A percentile compares a stretch with the other conserved stretches of the same genome.
These are phyloP conservation scores for Microascus cirrosus DNA, from an alignment of 2,329 filamentous ascomycete genomes.

Conservation along the genomic window DNA sequence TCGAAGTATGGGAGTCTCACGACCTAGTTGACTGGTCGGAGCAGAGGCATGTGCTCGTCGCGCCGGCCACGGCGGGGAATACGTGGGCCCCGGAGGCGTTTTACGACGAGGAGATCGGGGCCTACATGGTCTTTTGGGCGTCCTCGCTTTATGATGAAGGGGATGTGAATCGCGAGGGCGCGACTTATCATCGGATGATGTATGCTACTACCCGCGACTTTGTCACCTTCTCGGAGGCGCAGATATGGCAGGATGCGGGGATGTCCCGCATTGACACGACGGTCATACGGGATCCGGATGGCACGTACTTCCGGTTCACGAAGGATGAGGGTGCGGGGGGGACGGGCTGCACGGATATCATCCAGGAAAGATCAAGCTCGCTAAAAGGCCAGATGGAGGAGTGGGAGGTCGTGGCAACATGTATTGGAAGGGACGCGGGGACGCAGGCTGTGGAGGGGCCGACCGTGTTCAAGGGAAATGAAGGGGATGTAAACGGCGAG, in stretches of 20 bases:
- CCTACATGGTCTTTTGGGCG: conserved; percentile 35
- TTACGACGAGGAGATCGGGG: conserved; percentile 28
- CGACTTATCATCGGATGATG: conserved; percentile 40
- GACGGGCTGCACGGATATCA: conserved; percentile 42
- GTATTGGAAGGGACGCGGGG: conserved; percentile 38
- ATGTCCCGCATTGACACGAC: conserved; percentile 41
- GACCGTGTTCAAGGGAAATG: conserved; percentile 38
- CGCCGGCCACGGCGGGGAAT: conserved; percentile 35
- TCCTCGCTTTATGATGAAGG: conserved; percentile 27
- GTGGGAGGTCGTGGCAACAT: conserved; percentile 32
- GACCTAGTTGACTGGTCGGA: conserved; percentile 38
- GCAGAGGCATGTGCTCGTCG: conserved; percentile 37
- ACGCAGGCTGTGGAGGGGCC: conserved; percentile 37
- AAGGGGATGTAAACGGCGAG: conserved; percentile 30
- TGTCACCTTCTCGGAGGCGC: conserved; percentile 32
- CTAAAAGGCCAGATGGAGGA: conserved; percentile 26
- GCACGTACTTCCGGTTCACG: conserved; percentile 37
- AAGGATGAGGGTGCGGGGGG: conserved; percentile 38
- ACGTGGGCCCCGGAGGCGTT: conserved; percentile 43
- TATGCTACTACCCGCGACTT: conserved; percentile 39
- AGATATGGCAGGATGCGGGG: conserved; percentile 39
- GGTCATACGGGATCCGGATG: conserved; percentile 26
- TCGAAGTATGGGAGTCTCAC: conserved; percentile 40
- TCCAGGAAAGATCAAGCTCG: conserved; percentile 33
- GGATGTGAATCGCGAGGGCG: conserved; percentile 26